Base-by-base conservation (phyloP, 495 filamentous ascomycete species). In the Lophiostoma macrostomum region DNA sequence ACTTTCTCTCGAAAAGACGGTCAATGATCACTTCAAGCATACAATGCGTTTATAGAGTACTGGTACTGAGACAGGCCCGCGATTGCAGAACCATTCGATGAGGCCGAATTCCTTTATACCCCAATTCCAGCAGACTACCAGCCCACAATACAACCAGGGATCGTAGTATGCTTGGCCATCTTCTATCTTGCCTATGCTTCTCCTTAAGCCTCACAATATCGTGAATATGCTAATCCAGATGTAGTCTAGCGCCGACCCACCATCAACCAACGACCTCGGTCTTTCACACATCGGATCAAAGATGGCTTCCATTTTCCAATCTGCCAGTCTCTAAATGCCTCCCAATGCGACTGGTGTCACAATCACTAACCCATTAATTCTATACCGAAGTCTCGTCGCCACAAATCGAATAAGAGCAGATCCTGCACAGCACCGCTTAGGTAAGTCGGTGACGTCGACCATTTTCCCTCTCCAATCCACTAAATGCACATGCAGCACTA, bases 311-410 rank as follows among this genome's bases (percentile, higher is more conserved):
- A 41, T 16, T 29, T 3, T 36, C 42, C 16, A 50, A 12, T 24
- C 2, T 40, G 22, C n/a, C 29, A 37, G 29, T 16, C 30, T 40
- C 30, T 25, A 16, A 50, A 72, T 71, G 69, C 56, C 53, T 50
- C 43, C 56, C 10, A 36, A 56, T 42, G 32, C 49, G 35, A 67
- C 67, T 28, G 56, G 67, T 19, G 63, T 87, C 18, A 74, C 82
- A 39, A 87, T 90, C 58, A 86, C 86, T 5, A 85, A 87, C 61
- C 86, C 85, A 4, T 69, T 87, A 29, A 73, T 86, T 50, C 78
- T 85, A 43, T 90, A 88, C 63, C 74, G 80, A 20, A 68, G 81
- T 2, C 67, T 87, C 3, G 63, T 87, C 10, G 73, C 80, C 31
- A 81, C 81, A 0, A 78, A 80, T 36, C 53, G 68, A 27, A 82